A percentile compares a stretch with the other conserved stretches of the same genome.
These are phyloP conservation scores for Aspergillus pseudonomiae DNA, from an alignment of 2,329 filamentous ascomycete genomes.

Conservation along the genomic window DNA sequence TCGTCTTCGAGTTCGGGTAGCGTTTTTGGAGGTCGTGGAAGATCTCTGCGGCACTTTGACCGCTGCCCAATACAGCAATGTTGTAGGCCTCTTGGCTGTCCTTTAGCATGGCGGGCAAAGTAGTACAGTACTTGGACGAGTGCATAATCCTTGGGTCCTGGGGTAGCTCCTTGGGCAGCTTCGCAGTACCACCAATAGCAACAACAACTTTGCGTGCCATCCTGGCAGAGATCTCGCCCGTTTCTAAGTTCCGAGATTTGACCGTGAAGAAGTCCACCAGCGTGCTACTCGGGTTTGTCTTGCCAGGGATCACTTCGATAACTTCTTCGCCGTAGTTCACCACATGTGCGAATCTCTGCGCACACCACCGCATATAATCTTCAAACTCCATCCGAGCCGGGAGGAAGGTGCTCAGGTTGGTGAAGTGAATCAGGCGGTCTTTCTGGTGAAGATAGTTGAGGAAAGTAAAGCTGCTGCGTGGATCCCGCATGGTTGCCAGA, in stretches of 20 bases:
- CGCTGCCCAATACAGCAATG: constrained; percentile 83
- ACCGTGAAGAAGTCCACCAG: constrained; percentile 69
- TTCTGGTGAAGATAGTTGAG: constrained; percentile 89
- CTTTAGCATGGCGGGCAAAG: constrained; percentile 41
- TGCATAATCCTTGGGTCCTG: constrained; percentile 75
- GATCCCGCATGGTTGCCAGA: constrained; percentile 84
- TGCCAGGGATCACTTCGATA: constrained; percentile 66
- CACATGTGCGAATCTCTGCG: constrained; percentile 71
- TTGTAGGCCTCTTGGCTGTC: constrained; percentile 57
- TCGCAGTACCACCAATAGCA: constrained; percentile 68
- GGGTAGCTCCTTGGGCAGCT: constrained; percentile 71
- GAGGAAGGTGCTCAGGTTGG: constrained; percentile 85
- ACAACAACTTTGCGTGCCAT: constrained; percentile 60
- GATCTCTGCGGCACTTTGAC: constrained; percentile 93
- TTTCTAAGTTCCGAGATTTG: constrained; percentile 62
- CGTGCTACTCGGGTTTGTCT: constrained; percentile 48
- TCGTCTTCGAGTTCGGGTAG: constrained; percentile 80
- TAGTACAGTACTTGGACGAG: constrained; percentile 77
- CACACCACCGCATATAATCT: constrained; percentile 94
- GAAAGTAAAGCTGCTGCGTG: constrained; percentile 90
- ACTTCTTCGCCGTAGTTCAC: constrained; percentile 81
- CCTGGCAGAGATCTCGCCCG: constrained; percentile 44
- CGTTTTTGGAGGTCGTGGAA: constrained; percentile 83
- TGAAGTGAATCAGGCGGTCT: constrained; percentile 82
- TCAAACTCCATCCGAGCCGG: constrained; percentile 88